Conservation (phyloP, 2,329 filamentous ascomycete species). For the Xylaria sp. region DNA sequence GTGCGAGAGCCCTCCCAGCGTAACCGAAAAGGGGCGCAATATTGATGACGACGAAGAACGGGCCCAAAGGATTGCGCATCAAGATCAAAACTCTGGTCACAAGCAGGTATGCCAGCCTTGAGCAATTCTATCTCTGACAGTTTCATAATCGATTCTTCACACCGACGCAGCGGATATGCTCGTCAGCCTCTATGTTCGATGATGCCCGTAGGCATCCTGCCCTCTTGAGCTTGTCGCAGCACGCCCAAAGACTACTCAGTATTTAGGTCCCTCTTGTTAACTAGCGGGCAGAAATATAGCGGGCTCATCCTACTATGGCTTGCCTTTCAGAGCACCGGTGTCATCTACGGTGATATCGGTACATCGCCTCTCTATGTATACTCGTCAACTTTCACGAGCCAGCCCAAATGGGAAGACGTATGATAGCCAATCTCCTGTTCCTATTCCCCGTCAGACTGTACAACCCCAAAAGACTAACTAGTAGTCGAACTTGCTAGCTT, state of each 20-base stretch:
- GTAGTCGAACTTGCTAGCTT: constrained; percentile 1
- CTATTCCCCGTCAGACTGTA: not conserved
- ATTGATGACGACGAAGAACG: constrained; percentile 10
- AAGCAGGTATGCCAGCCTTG: constrained; percentile 10
- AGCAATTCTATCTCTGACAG: not conserved
- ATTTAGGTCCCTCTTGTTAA: not conserved
- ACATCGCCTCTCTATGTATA: constrained; percentile 21
- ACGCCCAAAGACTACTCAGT: no score
- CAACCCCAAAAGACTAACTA: constrained; percentile 1
- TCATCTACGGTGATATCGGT: constrained; percentile 23
- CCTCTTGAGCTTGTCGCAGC: not conserved
- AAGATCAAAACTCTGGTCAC: not conserved
- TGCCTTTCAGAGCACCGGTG: constrained; percentile 17
- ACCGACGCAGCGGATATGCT: no score
- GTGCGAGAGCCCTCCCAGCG: not conserved
- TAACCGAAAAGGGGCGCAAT: constrained; percentile 5
- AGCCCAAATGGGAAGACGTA: constrained; percentile 19
- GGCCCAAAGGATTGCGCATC: constrained; percentile 2
- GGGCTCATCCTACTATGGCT: constrained; percentile 17
- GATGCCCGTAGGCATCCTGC: no score
- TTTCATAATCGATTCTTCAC: no score
- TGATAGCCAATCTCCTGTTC: not conserved
- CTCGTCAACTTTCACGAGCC: constrained; percentile 18
- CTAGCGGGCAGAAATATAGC: constrained; percentile 11
- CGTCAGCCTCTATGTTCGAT: no score